Percentiles rank a stretch among this genome's conserved stretches.
phyloP scores from a whole-genome alignment of 2,329 filamentous ascomycete species.

The Talaromyces sp. region DNA sequence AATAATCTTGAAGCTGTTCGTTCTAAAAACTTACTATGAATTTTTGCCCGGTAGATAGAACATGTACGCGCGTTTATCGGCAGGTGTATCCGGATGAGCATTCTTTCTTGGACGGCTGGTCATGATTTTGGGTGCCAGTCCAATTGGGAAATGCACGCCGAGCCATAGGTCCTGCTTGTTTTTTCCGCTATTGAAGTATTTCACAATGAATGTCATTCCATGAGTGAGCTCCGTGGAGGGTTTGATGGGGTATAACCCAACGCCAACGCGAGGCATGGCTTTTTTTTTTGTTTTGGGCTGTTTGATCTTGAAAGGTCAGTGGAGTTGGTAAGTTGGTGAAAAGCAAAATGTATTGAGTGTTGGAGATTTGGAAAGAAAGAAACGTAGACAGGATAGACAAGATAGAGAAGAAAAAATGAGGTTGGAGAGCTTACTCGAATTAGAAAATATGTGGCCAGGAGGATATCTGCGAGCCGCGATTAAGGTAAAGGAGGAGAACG shows the following conservation, averaged over 20 bases:
- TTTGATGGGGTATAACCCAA: neutral
- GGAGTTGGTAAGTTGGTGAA: neutral
- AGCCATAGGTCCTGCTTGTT: slow-evolving; percentile 3
- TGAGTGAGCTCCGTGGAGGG: neutral
- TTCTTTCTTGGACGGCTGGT: neutral
- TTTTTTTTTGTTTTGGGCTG: neutral
- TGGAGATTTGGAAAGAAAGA: neutral
- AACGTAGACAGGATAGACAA: too few relatives aligned
- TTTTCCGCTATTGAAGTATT: neutral
- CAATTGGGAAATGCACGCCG: neutral
- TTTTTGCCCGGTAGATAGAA: slow-evolving; percentile 12
- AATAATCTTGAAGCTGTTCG: neutral
- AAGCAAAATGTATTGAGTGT: neutral
- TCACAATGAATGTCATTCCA: slow-evolving; percentile 4
- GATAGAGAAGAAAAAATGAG: neutral
- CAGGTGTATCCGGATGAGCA: neutral
- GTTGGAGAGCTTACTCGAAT: neutral
- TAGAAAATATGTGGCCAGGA: neutral
- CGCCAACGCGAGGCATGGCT: neutral
- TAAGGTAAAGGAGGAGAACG: neutral
- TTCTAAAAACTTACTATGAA: neutral
- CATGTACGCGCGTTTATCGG: neutral
- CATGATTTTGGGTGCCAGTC: neutral
- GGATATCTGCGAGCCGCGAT: too few relatives aligned
- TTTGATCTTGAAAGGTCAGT: neutral